Conservation (phyloP, 1,284 basidiomycete genomes). For the Cutaneotrichosporon cyanovorans region DNA sequence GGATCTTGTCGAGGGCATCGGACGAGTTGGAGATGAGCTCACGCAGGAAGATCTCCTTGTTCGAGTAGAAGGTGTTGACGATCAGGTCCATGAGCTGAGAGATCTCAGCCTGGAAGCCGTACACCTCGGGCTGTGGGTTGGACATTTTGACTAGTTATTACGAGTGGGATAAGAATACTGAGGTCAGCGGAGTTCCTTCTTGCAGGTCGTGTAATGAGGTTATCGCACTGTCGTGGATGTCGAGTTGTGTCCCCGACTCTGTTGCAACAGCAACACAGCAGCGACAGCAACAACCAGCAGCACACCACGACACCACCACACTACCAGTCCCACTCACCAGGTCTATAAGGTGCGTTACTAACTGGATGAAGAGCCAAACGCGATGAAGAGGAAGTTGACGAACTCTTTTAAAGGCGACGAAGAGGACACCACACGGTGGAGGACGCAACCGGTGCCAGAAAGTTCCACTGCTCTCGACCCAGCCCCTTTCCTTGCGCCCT, state of each 20-base stretch:
- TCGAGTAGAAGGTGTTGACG: constrained; percentile 65
- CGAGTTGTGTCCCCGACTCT: no score
- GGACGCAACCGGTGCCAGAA: neutral
- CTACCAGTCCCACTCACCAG: neutral
- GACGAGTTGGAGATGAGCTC: constrained; percentile 65
- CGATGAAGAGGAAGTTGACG: neutral
- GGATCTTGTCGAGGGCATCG: constrained; percentile 96
- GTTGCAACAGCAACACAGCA: neutral
- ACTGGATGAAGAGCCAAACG: neutral
- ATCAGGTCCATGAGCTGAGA: constrained; percentile 60
- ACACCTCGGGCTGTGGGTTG: neutral
- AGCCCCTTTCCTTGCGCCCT: no score
- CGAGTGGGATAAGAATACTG: neutral
- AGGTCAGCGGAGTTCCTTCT: neutral
- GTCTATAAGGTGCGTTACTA: neutral
- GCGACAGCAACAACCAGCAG: neutral
- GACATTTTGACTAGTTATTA: neutral
- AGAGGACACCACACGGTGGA: neutral
- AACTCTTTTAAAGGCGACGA: neutral
- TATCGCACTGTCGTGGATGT: no score
- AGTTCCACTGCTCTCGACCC: neutral
- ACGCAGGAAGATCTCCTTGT: constrained; percentile 81
- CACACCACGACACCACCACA: no score
- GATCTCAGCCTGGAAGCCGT: constrained; percentile 66
- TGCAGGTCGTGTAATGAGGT: neutral